These are phyloP conservation scores for Letharia lupina DNA, from an alignment of 495 filamentous ascomycete species.

Conservation along the genomic window DNA sequence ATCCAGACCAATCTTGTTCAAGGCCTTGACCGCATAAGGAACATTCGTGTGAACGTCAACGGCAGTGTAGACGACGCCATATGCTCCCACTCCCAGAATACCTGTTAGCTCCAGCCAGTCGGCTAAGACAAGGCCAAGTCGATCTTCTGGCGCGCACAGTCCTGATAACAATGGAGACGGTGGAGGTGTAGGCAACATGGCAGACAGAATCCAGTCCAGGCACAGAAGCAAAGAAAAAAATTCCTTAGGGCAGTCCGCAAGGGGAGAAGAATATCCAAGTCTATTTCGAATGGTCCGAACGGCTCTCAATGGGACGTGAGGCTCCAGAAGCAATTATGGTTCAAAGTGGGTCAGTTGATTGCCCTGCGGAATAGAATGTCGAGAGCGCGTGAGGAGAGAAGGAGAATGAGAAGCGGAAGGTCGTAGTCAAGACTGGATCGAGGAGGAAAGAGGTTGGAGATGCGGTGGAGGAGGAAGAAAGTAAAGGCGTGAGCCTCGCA, in stretches of 20 bases:
- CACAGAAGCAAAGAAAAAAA: conserved; percentile 16
- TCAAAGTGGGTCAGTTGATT: background rate
- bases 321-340: conserved; percentile 1
- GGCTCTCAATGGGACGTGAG: background rate
- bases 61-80: conserved; percentile 93
- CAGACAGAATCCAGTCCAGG: conserved; percentile 7
- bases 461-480: background rate
- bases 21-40: conserved; percentile 89
- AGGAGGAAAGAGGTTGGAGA: conserved; percentile 2
- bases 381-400: conserved; percentile 4
- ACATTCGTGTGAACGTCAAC: conserved; percentile 75
- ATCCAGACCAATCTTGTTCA: conserved; percentile 89
- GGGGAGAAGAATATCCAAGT: conserved; percentile 10
- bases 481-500: conserved; percentile 8
- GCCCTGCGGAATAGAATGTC: conserved; percentile 5
- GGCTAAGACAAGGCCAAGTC: conserved; percentile 76
- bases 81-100: conserved; percentile 88
- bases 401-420: background rate
- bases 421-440: background rate
- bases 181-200: conserved; percentile 50
- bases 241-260: conserved; percentile 12
- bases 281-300: conserved; percentile 6
- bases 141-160: conserved; percentile 65
- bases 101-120: conserved; percentile 72
- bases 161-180: conserved; percentile 46